Conservation (phyloP, 331 rosid species). For the Quercus tomentella region DNA sequence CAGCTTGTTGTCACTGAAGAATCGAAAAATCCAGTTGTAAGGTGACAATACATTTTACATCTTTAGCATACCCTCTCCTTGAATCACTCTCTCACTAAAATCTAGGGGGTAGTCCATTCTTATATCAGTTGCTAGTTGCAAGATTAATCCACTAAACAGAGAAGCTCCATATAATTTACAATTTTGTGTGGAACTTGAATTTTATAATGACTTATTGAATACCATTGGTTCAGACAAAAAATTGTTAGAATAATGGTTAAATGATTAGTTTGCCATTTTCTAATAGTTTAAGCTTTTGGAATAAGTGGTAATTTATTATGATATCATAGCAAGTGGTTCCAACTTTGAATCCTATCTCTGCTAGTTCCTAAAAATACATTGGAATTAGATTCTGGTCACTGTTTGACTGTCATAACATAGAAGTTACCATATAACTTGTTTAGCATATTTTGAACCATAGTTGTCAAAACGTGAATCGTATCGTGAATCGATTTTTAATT, state of each 20-base stretch:
- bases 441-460: too few species aligned
- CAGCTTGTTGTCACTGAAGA: constrained; percentile 51
- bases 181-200: neutral
- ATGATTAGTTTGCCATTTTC: too few species aligned
- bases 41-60: constrained; percentile 15
- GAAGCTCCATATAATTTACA: neutral
- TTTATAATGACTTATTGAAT: neutral
- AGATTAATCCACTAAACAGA: neutral
- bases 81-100: neutral
- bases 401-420: neutral
- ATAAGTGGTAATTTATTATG: too few species aligned
- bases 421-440: too few species aligned
- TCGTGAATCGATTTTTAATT: too few species aligned
- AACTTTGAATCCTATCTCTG: too few species aligned
- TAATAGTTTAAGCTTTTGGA: too few species aligned
- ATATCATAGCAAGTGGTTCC: too few species aligned
- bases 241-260: too few species aligned
- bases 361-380: neutral
- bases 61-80: neutral
- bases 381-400: neutral
- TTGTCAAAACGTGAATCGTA: too few species aligned
- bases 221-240: neutral
- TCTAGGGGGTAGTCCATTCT: neutral
- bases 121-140: neutral
- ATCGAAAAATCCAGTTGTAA: constrained; percentile 28